These are phyloP conservation scores for Breynia disticha DNA, from an alignment of 441 rosid species.

Conservation along the genomic window DNA sequence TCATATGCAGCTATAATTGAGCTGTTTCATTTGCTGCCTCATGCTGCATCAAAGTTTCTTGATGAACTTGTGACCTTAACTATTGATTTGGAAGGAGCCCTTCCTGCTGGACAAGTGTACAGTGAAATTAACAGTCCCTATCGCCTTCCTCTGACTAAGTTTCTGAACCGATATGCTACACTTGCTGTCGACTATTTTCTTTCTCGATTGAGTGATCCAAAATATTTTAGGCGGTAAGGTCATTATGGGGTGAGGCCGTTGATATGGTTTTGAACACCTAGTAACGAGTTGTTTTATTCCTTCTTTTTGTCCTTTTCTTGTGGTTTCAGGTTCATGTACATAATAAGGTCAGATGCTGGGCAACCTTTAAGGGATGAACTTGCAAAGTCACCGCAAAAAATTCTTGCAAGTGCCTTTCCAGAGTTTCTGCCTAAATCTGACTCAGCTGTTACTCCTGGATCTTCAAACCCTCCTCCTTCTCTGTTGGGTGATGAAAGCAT, in stretches of 20 bases:
- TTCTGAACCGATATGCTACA: conserved; percentile 85
- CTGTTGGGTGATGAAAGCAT: conserved; percentile 53
- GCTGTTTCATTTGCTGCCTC: conserved; percentile 98
- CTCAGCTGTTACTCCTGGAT: conserved; percentile 28
- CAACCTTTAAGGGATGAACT: conserved; percentile 96
- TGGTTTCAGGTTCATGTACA: conserved; percentile 79
- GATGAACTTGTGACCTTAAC: conserved; percentile 95
- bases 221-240: conserved; percentile 83
- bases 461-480: conserved; percentile 53
- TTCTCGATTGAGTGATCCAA: conserved; percentile 78
- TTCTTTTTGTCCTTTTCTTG: conserved; percentile 11
- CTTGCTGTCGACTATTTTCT: conserved; percentile 98
- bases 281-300: conserved; percentile 6
- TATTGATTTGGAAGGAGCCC: conserved; percentile 90
- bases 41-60: conserved; percentile 90
- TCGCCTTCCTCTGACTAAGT: conserved; percentile 91
- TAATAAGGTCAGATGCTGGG: conserved; percentile 92
- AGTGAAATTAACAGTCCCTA: conserved; percentile 99
- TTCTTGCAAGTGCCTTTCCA: conserved; percentile 79
- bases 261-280: conserved; percentile 10
- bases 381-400: conserved; percentile 86
- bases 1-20: conserved; percentile 91
- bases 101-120: conserved; percentile 80
- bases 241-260: conserved; percentile 15
- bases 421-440: conserved; percentile 68